A percentile compares a stretch with the other conserved stretches of the same genome.
Evolutionary conservation across 2,329 filamentous ascomycete genomes (phyloP).

Genomic region (Domatiomyces globalis): DNA sequence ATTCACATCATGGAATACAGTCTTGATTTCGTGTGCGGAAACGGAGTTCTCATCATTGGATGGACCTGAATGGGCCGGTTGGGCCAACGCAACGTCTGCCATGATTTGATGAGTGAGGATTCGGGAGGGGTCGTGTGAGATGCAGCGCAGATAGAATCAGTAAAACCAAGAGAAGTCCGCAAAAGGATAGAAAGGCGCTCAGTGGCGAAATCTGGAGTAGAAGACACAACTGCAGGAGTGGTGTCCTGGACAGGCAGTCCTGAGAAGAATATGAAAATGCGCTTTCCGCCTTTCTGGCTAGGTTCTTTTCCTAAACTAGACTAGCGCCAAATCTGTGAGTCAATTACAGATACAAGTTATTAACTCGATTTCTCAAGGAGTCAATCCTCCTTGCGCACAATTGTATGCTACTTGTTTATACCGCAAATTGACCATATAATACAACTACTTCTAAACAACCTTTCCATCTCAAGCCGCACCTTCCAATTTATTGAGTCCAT

Average conservation of each 20-base stretch:
- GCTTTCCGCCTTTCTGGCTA: too few species aligned
- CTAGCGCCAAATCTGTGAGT: too few species aligned
- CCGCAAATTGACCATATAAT: not conserved
- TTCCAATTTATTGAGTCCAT: not conserved
- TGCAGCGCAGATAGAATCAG: too few species aligned
- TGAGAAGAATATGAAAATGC: too few species aligned
- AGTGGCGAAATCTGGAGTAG: too few species aligned
- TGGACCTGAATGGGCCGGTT: slow-evolving; percentile 11
- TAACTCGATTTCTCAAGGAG: too few species aligned
- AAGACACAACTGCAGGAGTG: not conserved
- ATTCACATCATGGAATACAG: slow-evolving; percentile 94
- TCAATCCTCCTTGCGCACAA: too few species aligned
- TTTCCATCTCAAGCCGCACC: not conserved
- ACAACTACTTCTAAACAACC: too few species aligned
- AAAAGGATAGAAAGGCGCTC: too few species aligned
- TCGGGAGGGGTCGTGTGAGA: not conserved
- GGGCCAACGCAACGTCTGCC: slow-evolving; percentile 18
- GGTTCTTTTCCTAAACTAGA: too few species aligned
- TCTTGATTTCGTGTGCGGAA: slow-evolving; percentile 51
- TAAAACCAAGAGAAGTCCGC: too few species aligned
- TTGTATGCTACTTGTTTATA: not conserved
- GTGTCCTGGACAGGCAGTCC: not conserved
- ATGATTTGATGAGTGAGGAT: slow-evolving; percentile 4
- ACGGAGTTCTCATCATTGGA: slow-evolving; percentile 41
- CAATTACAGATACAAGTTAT: too few species aligned